These are phyloP conservation scores for Suhomyces coccinellae DNA, from an alignment of 1,139 yeast genomes.

Conservation along the genomic window DNA sequence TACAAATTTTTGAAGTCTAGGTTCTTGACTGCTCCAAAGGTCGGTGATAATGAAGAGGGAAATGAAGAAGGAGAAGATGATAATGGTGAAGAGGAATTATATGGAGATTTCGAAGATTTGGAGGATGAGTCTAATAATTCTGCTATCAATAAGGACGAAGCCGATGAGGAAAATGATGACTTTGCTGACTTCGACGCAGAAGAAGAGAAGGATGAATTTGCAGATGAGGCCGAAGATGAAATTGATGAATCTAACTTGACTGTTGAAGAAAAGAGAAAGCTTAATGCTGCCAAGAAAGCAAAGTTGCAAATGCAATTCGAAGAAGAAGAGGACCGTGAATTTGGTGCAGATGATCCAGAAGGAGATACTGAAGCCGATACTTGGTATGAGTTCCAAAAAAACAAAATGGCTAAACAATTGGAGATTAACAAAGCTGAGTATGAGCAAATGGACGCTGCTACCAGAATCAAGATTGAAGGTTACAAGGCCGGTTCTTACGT, in stretches of 20 bases:
- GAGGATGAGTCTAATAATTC: constrained; percentile 39
- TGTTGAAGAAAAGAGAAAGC: constrained; percentile 68
- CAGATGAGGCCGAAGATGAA: constrained; percentile 30
- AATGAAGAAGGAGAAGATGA: constrained; percentile 38
- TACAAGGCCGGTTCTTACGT: constrained; percentile 93
- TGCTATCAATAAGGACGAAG: constrained; percentile 16
- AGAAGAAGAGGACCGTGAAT: constrained; percentile 82
- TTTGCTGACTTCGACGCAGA: constrained; percentile 57
- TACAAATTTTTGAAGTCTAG: constrained; percentile 53
- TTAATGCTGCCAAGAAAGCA: constrained; percentile 88
- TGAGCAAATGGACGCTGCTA: constrained; percentile 70
- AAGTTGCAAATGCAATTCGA: constrained; percentile 86
- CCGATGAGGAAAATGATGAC: constrained; percentile 32
- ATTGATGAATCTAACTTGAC: constrained; percentile 47
- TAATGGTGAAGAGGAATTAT: constrained; percentile 52
- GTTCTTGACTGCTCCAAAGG: constrained; percentile 68
- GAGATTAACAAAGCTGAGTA: constrained; percentile 87
- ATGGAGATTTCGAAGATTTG: constrained; percentile 80
- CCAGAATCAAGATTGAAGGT: constrained; percentile 85
- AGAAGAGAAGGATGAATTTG: constrained; percentile 33
- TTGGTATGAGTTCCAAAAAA: constrained; percentile 97
- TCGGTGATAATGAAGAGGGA: constrained; percentile 38
- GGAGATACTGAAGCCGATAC: constrained; percentile 81
- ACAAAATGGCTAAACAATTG: constrained; percentile 92
- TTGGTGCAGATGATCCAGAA: constrained; percentile 72